Evolutionary conservation across 495 filamentous ascomycete species (phyloP).

Genomic region (Echria macrotheca): DNA sequence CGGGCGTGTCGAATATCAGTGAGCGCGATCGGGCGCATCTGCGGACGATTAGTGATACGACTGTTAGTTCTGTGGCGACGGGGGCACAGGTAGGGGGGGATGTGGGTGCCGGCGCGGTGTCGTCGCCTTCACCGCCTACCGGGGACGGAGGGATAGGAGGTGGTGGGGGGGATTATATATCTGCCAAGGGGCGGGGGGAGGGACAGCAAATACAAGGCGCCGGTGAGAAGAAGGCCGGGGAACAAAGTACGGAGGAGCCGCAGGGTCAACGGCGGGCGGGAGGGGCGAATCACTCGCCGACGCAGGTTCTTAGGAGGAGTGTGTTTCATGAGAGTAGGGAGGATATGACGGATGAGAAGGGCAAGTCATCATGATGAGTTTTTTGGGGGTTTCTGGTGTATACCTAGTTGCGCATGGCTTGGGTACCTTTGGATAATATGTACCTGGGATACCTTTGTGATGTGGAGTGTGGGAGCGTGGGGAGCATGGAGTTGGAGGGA

Average conservation of each 20-base stretch:
- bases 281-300: not conserved
- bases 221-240: not conserved
- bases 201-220: not conserved
- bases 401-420: too few species aligned
- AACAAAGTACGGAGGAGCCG: not conserved
- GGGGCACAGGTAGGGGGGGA: too few species aligned
- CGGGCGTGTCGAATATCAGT: slow-evolving; percentile 39
- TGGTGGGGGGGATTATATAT: slow-evolving; percentile 25
- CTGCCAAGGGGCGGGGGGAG: too few species aligned
- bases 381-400: too few species aligned
- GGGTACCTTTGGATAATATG: too few species aligned
- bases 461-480: too few species aligned
- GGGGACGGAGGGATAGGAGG: slow-evolving; percentile 5
- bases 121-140: slow-evolving; percentile 21
- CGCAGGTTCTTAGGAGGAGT: slow-evolving; percentile 28
- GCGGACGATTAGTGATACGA: slow-evolving; percentile 42
- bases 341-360: slow-evolving; percentile 22
- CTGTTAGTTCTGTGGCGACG: slow-evolving; percentile 31
- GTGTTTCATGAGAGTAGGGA: slow-evolving; percentile 33
- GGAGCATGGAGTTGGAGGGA: too few species aligned
- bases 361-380: too few species aligned
- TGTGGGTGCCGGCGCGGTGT: not conserved
- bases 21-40: slow-evolving; percentile 40
- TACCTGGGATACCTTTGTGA: too few species aligned
- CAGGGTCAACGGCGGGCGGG: not conserved